phyloP scores from a whole-genome alignment of 2,329 filamentous ascomycete genomes.

The Polytolypa hystricis region DNA sequence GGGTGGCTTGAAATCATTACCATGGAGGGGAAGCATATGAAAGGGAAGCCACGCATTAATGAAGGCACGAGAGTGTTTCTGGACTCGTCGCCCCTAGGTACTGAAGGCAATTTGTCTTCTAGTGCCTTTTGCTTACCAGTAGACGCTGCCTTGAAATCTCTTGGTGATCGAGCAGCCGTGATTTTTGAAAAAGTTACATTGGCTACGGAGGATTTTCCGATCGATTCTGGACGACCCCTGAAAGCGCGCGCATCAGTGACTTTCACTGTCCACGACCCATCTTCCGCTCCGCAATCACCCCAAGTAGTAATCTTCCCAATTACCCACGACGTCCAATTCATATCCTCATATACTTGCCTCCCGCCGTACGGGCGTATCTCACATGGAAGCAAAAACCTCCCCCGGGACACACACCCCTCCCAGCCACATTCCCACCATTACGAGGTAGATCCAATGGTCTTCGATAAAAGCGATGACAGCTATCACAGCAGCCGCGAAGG shows the following conservation, averaged over 20 bases:
- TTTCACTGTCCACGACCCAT: slow-evolving; percentile 21
- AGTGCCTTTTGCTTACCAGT: slow-evolving; percentile 29
- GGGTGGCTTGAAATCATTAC: slow-evolving; percentile 42
- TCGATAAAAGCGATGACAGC: slow-evolving; percentile 2
- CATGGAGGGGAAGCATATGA: slow-evolving; percentile 17
- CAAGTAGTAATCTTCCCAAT: slow-evolving; percentile 30
- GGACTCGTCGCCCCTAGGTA: slow-evolving; percentile 31
- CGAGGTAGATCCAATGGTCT: slow-evolving; percentile 4
- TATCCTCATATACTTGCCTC: slow-evolving; percentile 44
- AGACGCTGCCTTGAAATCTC: slow-evolving; percentile 19
- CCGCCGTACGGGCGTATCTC: slow-evolving; percentile 28
- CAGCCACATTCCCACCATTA: slow-evolving; percentile 5
- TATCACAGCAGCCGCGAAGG: background rate
- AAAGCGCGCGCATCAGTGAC: slow-evolving; percentile 15
- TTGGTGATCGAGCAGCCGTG: slow-evolving; percentile 8
- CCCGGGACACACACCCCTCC: background rate
- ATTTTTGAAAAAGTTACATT: slow-evolving; percentile 10
- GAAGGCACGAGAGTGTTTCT: slow-evolving; percentile 28
- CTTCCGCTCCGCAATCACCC: slow-evolving; percentile 5
- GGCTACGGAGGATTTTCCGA: slow-evolving; percentile 12
- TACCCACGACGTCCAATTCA: slow-evolving; percentile 42
- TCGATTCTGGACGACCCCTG: slow-evolving; percentile 10
- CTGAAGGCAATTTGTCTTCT: slow-evolving; percentile 25
- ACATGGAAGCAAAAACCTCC: slow-evolving; percentile 2
- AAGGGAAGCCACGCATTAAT: slow-evolving; percentile 33